phyloP scores from a whole-genome alignment of 1,139 yeast species.

The Candida gigantensis region DNA sequence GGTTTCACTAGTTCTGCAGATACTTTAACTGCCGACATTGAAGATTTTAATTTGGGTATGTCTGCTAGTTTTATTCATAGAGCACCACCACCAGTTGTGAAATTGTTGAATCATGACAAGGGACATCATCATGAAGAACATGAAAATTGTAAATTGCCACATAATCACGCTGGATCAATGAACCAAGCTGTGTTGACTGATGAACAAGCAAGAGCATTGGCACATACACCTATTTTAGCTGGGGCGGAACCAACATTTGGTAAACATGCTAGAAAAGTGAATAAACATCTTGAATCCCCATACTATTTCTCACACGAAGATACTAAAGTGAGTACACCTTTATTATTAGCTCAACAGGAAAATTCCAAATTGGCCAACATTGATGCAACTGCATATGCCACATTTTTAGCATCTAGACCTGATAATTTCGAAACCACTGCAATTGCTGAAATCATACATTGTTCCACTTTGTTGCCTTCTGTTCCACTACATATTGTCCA shows the following conservation, averaged over 20 bases:
- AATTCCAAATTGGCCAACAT: slow-evolving; percentile 43
- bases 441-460: slow-evolving; percentile 64
- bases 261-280: slow-evolving; percentile 47
- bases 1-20: slow-evolving; percentile 10
- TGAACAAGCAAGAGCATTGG: slow-evolving; percentile 52
- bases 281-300: slow-evolving; percentile 21
- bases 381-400: slow-evolving; percentile 68
- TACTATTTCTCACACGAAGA: slow-evolving; percentile 9
- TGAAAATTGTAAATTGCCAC: slow-evolving; percentile 37
- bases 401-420: slow-evolving; percentile 84
- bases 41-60: slow-evolving; percentile 45
- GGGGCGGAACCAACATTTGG: slow-evolving; percentile 62
- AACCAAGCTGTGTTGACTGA: slow-evolving; percentile 44
- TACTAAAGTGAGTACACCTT: slow-evolving; percentile 12
- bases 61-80: slow-evolving; percentile 45
- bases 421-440: slow-evolving; percentile 87
- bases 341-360: slow-evolving; percentile 40
- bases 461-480: slow-evolving; percentile 60
- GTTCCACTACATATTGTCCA: slow-evolving; percentile 87
- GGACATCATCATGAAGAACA: slow-evolving; percentile 27
- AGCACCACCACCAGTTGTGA: slow-evolving; percentile 42
- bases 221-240: slow-evolving; percentile 54
- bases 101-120: slow-evolving; percentile 25
- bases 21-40: slow-evolving; percentile 24
- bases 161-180: slow-evolving; percentile 41